Conservation (phyloP, 2,329 filamentous ascomycete species). For the Pseudogymnoascus sp. region DNA sequence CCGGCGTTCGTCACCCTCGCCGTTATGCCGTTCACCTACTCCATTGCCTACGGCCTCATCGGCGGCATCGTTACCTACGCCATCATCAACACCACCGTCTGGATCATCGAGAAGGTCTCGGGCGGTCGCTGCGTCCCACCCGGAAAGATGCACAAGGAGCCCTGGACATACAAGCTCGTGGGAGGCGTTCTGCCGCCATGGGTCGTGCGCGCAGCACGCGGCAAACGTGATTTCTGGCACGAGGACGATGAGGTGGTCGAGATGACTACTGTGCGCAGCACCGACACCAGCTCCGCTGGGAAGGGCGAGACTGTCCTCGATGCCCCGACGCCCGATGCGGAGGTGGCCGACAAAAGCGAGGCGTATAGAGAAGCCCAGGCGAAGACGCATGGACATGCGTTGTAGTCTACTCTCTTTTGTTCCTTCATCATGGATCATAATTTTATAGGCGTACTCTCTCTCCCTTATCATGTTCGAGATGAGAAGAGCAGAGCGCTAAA, state of each 20-base stretch:
- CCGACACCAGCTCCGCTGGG: background rate
- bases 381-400: background rate
- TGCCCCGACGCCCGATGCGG: background rate
- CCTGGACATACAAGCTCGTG: constrained; percentile 69
- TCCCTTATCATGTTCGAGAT: background rate
- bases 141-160: constrained; percentile 69
- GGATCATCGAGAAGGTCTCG: constrained; percentile 57
- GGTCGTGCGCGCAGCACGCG: constrained; percentile 53
- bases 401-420: background rate
- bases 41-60: constrained; percentile 79
- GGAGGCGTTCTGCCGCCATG: constrained; percentile 70
- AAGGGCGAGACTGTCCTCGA: background rate
- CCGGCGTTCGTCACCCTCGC: constrained; percentile 79
- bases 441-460: background rate
- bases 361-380: background rate
- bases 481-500: background rate
- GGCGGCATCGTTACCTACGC: constrained; percentile 68
- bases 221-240: constrained; percentile 70
- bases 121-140: constrained; percentile 64
- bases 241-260: constrained; percentile 25
- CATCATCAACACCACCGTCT: constrained; percentile 64
- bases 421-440: background rate
- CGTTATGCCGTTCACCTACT: constrained; percentile 86
- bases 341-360: background rate
- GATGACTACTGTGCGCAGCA: background rate